Evolutionary conservation across 140 eudicot species (phyloP), one percentile per base, ranked within the genome.

Genomic region (Cichorium intybus): DNA sequence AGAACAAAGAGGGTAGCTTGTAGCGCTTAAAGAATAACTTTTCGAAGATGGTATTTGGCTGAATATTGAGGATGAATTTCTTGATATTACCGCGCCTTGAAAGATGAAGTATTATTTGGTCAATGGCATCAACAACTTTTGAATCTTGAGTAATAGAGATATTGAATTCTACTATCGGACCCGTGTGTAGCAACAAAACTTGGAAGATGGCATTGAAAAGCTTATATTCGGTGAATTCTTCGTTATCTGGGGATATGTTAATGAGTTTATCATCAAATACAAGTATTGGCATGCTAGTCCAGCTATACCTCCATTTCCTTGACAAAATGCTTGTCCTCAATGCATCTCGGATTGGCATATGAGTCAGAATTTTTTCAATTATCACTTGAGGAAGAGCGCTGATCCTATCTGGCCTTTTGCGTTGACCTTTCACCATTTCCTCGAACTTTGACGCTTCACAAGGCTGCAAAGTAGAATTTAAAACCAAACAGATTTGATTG

Each of bases 311-410:
- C 81, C 76, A 76, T 31, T 76, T 55, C 23, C 35, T 45, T 12
- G 76, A 76, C 67, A 76, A 17, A 26, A 69, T 60, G 48, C 81
- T 76, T 14, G 76, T 62, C 50, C 81, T 62, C 7, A 76, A 64
- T 28, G 68, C 76, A 7, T 76, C 76, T 10, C 72, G 67, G 5
- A 76, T 51, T 26, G 76, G 72, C 76, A 76, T 45, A 43, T 50
- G 28, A 23, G 55, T 56, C 7, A 76, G 68, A 34, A 7, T 34
- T 34, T 34, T 7, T 34, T 34, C 39, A 8, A 34, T 34, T 34
- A 2, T 34, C 0, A 6, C 39, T 34, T 34, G 39, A 34, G 39
- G 39, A 7, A 34, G 39, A 34, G 11, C 2, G 11, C 4, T 57
- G 22, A 7, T 33, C 12, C 43, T 57, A 9, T 28, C 12, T 12